A percentile compares a stretch with the other conserved stretches of the same genome.
phyloP scores from a whole-genome alignment of 2,329 filamentous ascomycete species.

The Pseudonectria foliicola region DNA sequence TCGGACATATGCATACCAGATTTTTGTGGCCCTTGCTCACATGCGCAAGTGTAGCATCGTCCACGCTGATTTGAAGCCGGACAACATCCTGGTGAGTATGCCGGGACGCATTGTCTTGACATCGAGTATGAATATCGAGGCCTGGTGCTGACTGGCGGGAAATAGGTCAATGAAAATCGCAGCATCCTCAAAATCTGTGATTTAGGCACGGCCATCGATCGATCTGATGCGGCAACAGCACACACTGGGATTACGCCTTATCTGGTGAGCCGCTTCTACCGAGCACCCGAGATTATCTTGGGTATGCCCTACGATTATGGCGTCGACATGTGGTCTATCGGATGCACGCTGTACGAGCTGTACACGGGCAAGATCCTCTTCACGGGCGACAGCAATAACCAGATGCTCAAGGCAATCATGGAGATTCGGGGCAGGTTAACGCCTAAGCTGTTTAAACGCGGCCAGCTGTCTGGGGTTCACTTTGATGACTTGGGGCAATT shows the following conservation, averaged over 20 bases:
- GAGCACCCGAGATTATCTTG: slow-evolving; percentile 92
- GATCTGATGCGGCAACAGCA: slow-evolving; percentile 64
- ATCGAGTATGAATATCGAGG: neutral
- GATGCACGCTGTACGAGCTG: slow-evolving; percentile 92
- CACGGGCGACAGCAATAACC: slow-evolving; percentile 91
- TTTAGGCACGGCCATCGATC: slow-evolving; percentile 89
- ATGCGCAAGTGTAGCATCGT: slow-evolving; percentile 89
- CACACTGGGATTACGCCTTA: slow-evolving; percentile 87
- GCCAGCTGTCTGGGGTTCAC: slow-evolving; percentile 66
- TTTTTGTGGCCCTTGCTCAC: slow-evolving; percentile 81
- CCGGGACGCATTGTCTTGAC: neutral
- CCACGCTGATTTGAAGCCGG: slow-evolving; percentile 93
- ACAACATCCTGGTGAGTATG: slow-evolving; percentile 75
- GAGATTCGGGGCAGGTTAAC: slow-evolving; percentile 91
- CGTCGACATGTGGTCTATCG: slow-evolving; percentile 96
- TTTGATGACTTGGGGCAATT: slow-evolving; percentile 85
- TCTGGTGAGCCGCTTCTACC: slow-evolving; percentile 93
- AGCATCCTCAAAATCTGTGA: slow-evolving; percentile 92
- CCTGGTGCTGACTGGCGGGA: slow-evolving; percentile 6
- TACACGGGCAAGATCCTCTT: slow-evolving; percentile 98
- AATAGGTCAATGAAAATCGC: slow-evolving; percentile 67
- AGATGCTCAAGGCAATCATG: slow-evolving; percentile 96
- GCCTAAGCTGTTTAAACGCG: slow-evolving; percentile 78
- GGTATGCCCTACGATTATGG: slow-evolving; percentile 94
- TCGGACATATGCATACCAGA: slow-evolving; percentile 84